Evolutionary conservation across 202 grass and related monocot species (phyloP).

Genomic region (Setaria italica): DNA sequence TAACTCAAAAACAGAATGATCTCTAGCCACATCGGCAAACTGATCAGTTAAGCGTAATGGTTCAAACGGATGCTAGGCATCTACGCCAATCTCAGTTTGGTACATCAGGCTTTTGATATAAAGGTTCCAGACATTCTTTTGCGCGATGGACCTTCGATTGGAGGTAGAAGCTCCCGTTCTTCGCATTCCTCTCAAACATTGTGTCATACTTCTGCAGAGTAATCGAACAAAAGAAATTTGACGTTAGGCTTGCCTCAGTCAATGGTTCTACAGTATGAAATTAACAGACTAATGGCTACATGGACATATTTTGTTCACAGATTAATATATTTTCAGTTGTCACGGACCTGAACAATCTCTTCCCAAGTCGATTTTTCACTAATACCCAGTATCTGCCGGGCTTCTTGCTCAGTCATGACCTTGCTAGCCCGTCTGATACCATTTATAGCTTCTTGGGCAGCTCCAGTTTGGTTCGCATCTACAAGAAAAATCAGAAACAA

Average conservation of each 20-base stretch:
- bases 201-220: constrained; percentile 78
- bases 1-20: constrained; percentile 7
- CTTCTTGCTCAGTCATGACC: constrained; percentile 89
- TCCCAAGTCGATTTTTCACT: constrained; percentile 73
- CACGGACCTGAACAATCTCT: constrained; percentile 78
- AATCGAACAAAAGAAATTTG: neutral
- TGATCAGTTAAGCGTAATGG: neutral
- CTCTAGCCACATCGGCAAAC: neutral
- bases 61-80: neutral
- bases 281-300: neutral
- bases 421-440: constrained; percentile 84
- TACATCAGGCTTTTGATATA: constrained; percentile 57
- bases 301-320: neutral
- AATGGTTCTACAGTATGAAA: neutral
- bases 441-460: constrained; percentile 83
- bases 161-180: constrained; percentile 93
- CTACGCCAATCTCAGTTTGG: constrained; percentile 32
- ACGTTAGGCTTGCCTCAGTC: neutral
- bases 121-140: constrained; percentile 79
- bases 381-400: constrained; percentile 78
- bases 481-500: constrained; percentile 20
- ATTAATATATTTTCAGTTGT: neutral
- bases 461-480: constrained; percentile 90
- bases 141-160: constrained; percentile 96
- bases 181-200: constrained; percentile 91